A percentile compares a stretch with the other conserved stretches of the same genome.
These are phyloP conservation scores for Cytospora mali DNA, from an alignment of 2,329 filamentous ascomycete genomes.

Conservation along the genomic window DNA sequence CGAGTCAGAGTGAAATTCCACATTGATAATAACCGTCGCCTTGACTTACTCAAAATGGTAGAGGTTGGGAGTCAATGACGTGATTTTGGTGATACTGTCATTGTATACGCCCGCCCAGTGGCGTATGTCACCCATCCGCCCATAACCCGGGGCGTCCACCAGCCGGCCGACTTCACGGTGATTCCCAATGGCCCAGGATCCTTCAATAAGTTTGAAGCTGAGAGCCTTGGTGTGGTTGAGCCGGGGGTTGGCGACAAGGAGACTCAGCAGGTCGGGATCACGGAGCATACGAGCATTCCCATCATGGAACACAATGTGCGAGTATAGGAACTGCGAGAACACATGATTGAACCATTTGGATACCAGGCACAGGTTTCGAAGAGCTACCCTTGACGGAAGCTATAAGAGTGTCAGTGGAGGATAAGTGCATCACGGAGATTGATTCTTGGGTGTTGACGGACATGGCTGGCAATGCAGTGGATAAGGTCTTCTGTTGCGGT, in stretches of 20 bases:
- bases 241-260: neutral
- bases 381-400: neutral
- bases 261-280: neutral
- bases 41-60: conserved; percentile 12
- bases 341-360: conserved; percentile 15
- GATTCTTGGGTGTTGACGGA: neutral
- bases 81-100: conserved; percentile 8
- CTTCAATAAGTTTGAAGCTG: conserved; percentile 17
- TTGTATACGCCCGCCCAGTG: conserved; percentile 20
- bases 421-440: neutral
- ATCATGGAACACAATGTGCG: conserved; percentile 21
- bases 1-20: neutral
- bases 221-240: conserved; percentile 4
- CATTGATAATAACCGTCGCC: rapidly evolving
- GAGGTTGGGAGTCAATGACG: neutral
- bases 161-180: conserved; percentile 20
- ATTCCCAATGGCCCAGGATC: conserved; percentile 19
- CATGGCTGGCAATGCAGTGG: conserved; percentile 14
- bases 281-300: conserved; percentile 20
- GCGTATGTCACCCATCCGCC: conserved; percentile 13
- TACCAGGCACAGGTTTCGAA: conserved; percentile 17
- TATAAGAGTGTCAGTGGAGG: neutral
- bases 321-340: conserved; percentile 21
- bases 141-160: conserved; percentile 14
- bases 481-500: conserved; percentile 16